Evolutionary conservation across 2,329 filamentous ascomycete species (phyloP).

Genomic region (Dactylonectria estremocensis): DNA sequence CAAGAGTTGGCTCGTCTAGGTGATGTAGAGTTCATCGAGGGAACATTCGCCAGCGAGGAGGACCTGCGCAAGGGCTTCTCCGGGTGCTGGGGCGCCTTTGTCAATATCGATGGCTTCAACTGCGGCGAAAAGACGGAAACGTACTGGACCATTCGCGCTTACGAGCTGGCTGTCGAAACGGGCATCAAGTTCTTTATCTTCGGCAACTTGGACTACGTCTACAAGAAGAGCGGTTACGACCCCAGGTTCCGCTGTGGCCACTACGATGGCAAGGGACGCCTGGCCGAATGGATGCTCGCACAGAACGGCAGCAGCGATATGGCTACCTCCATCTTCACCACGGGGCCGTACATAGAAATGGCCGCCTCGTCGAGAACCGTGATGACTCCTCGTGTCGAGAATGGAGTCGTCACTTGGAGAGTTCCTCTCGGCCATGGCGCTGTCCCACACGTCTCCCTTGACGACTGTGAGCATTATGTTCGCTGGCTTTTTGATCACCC

Average conservation of each 20-base stretch:
- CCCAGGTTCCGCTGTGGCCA: constrained; percentile 63
- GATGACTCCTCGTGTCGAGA: constrained; percentile 58
- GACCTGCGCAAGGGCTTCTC: constrained; percentile 7
- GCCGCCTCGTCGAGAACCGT: constrained; percentile 46
- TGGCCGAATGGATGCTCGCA: constrained; percentile 7
- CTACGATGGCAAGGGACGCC: constrained; percentile 61
- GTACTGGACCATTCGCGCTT: constrained; percentile 62
- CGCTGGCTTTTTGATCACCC: constrained; percentile 65
- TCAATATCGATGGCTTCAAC: constrained; percentile 16
- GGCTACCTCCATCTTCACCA: too few relatives aligned
- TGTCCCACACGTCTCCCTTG: constrained; percentile 60
- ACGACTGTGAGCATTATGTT: constrained; percentile 62
- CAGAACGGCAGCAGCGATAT: neutral
- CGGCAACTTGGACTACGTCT: constrained; percentile 65
- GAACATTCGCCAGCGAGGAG: constrained; percentile 11
- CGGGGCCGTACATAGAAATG: too few relatives aligned
- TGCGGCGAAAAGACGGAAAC: constrained; percentile 66
- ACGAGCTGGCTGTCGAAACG: constrained; percentile 60
- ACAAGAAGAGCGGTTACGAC: constrained; percentile 64
- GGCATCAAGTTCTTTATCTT: constrained; percentile 62
- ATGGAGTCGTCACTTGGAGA: constrained; percentile 59
- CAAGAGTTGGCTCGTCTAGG: neutral
- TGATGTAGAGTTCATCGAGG: neutral
- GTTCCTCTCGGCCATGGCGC: constrained; percentile 59
- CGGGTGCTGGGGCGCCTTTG: constrained; percentile 13